Percentiles rank a stretch among this genome's conserved stretches.
Conservation (phyloP, 306 rosid species). For the Trichosanthes truncata region DNA sequence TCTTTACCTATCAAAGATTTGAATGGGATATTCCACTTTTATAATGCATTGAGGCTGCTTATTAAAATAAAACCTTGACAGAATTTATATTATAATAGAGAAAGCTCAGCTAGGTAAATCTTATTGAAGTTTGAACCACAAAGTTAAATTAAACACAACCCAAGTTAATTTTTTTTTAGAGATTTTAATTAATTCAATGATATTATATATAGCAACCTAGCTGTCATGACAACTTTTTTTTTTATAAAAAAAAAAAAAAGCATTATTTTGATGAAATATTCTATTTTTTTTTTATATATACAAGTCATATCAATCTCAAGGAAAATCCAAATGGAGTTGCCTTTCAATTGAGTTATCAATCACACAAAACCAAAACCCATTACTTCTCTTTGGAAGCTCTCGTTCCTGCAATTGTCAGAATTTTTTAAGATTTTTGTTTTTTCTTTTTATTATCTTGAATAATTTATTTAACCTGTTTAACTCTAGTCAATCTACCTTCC, state of each 20-base stretch:
- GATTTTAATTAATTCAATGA: not conserved
- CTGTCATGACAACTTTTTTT: not conserved
- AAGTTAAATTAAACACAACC: not conserved
- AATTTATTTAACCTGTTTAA: not conserved
- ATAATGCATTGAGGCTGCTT: not conserved
- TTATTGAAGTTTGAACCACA: not conserved
- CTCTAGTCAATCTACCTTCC: not conserved
- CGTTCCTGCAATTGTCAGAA: not conserved
- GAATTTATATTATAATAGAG: not conserved
- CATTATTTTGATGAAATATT: not conserved
- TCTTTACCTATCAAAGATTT: not conserved
- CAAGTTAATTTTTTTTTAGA: not conserved
- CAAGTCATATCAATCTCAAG: not conserved
- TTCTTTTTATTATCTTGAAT: not conserved
- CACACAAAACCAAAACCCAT: not conserved
- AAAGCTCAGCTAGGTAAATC: not conserved
- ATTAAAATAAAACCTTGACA: not conserved
- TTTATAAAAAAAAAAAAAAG: not conserved
- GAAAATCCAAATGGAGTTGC: conserved; percentile 1
- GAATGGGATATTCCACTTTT: not conserved
- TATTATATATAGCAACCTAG: not conserved
- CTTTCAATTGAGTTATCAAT: not conserved
- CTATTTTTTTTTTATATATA: not conserved
- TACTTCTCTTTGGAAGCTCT: not conserved
- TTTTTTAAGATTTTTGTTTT: not conserved